Percentiles rank a stretch among this genome's conserved stretches.
Conservation (phyloP, 176 grass and related monocot genomes). For the Rhynchospora breviuscula region DNA sequence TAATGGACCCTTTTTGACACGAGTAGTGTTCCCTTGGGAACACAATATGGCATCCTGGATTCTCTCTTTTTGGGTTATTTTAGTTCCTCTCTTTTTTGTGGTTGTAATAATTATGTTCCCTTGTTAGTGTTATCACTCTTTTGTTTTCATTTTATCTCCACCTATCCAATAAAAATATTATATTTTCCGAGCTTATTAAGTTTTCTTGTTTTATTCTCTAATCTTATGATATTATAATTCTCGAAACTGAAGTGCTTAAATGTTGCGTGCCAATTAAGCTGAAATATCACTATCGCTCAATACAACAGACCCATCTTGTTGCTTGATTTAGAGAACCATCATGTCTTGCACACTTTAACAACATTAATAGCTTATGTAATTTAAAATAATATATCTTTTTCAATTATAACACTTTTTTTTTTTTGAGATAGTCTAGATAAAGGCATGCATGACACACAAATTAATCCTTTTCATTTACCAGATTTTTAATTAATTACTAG, state of each 20-base stretch:
- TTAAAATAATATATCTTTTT: too few relatives aligned
- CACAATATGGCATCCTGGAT: not conserved
- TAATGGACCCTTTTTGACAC: constrained; percentile 18
- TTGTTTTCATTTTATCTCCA: not conserved
- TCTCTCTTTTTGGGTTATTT: not conserved
- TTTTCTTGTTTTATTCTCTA: not conserved
- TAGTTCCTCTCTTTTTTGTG: not conserved
- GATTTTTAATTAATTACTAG: too few relatives aligned
- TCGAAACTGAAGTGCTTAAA: not conserved
- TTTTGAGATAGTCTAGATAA: too few relatives aligned
- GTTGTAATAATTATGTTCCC: not conserved
- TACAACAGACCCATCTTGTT: too few relatives aligned
- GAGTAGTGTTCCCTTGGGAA: constrained; percentile 9
- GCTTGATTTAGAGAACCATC: too few relatives aligned
- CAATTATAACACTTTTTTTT: too few relatives aligned
- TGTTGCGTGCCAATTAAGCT: too few relatives aligned
- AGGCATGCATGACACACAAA: too few relatives aligned
- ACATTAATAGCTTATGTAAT: too few relatives aligned
- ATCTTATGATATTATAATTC: not conserved
- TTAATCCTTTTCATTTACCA: too few relatives aligned
- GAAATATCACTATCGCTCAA: too few relatives aligned
- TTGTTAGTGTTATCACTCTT: not conserved
- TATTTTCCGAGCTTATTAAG: not conserved
- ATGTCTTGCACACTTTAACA: too few relatives aligned
- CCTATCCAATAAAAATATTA: not conserved